Base-by-base conservation (phyloP, 1,139 yeast genomes). In the Yamadazyma spencermartinsiae region DNA sequence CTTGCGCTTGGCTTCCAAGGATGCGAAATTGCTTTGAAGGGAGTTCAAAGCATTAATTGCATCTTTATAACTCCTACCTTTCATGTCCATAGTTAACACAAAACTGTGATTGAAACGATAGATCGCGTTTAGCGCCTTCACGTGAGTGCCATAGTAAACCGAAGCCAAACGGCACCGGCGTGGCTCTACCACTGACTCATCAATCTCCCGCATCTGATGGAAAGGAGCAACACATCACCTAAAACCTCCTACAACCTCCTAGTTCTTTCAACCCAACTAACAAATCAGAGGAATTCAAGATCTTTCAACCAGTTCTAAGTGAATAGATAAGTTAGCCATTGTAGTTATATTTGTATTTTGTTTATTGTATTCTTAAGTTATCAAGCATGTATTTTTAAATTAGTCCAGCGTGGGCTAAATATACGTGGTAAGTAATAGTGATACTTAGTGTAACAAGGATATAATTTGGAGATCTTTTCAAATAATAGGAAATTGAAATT, bases 11-110 rank as follows among this genome's bases (percentile, higher is more conserved):
- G 95, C 95, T 61, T 89, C 95, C 36, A 94, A 79, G 11, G 90
- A 80, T 21, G 96, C 92, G 60, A 84, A 88, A 58, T 92, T 94
- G 25, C 97, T 86, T 58, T 94, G 99, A 32, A 90, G 69, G 9
- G 89, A 76, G 63, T 94, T 94, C 52, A 94, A 72, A 8, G 94
- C 88, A 41, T 73, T 74, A 38, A 94, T 80, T 2, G 98, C 98
- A 61, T 86, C 95, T 56, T 77, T 71, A 45, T 72, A 72, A 13
- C 67, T 63, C 50, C 73, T 45, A 8, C 37, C 42, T 11, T 23
- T 23, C 50, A 46, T 46, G 11, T 36, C 43, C 37, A 38, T 38
- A 3, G 28, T 11, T 14, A 6, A 25, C n/a, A 6, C 17, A 6
- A 14, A 6, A 28, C n/a, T 28, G 5, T 13, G 14, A 14, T 28